phyloP scores from a whole-genome alignment of 371 early-diverging fungal species.

The Lichtheimia corymbifera region DNA sequence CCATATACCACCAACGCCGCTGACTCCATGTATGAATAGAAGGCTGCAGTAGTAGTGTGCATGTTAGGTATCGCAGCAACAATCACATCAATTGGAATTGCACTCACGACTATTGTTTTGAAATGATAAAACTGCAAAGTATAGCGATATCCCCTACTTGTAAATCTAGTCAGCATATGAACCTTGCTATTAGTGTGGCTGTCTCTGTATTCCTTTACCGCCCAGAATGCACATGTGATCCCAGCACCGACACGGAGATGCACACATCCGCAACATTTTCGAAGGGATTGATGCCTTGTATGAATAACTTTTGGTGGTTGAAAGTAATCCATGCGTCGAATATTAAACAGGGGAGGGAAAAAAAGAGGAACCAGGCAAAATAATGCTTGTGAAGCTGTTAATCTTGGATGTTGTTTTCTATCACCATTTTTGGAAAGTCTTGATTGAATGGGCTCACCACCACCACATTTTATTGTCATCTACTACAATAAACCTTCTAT shows the following conservation, averaged over 20 bases:
- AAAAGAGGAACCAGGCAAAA: too few species aligned
- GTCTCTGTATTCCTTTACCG: conserved; percentile 22
- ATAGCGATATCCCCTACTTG: conserved; percentile 18
- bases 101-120: conserved; percentile 23
- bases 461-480: too few species aligned
- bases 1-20: conserved; percentile 22
- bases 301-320: conserved; percentile 14
- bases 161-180: neutral
- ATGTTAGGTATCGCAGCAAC: neutral
- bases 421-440: too few species aligned
- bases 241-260: conserved; percentile 43
- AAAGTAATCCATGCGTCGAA: too few species aligned
- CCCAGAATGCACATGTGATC: conserved; percentile 41
- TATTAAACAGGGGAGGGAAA: too few species aligned
- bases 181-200: neutral
- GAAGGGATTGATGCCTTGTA: conserved; percentile 30
- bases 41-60: conserved; percentile 11
- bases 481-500: too few species aligned
- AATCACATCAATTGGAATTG: neutral
- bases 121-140: conserved; percentile 24
- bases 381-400: too few species aligned
- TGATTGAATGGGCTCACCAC: too few species aligned
- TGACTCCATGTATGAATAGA: conserved; percentile 18
- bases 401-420: too few species aligned
- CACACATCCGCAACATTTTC: conserved; percentile 52